Base-by-base conservation (phyloP, 257 asterid species). In the Solanum sitiens region DNA sequence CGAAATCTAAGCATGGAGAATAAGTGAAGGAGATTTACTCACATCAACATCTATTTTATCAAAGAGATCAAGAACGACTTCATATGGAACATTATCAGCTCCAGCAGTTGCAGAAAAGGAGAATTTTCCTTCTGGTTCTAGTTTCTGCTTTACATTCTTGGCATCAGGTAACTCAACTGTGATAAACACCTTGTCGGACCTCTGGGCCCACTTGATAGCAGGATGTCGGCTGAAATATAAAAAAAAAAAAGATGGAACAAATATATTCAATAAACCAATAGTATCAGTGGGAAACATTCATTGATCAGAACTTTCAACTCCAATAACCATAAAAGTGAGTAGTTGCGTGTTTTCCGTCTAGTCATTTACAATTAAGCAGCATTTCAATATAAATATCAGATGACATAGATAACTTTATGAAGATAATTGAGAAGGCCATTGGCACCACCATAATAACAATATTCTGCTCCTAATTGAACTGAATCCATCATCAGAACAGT, bases 131-230 rank as follows among this genome's bases (percentile, higher is more conserved):
- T 92, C 95, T 16, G 95, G 94, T 61, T 91, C 97, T 87, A 95
- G 90, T 63, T 94, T 94, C 79, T 93, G 90, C 89, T 93, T 93
- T 84, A 92, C 93, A 90, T 92, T 87, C 87, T 94, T 90, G 14
- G 97, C 96, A 90, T 95, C 96, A 30, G 97, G 97, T 14, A 94
- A 91, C 80, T 92, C 96, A 83, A 94, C 92, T 8, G 95, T 95
- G 56, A 94, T 87, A 89, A 87, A 95, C 73, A 95, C 50, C 65
- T 76, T 87, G 89, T 94, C 97, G 1, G 93, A 88, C 85, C 97
- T 90, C 91, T 95, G 95, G n/a, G 98, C 95, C 97, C 98, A 95
- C 83, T 94, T 93, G 32, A 95, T 93, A 71, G 53, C 67, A 33
- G 95, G 98, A 87, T 92, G 94, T 23, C 96, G 96, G 83, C 98